Conservation (phyloP, 2,329 filamentous ascomycete genomes). For the Botryotinia calthae region DNA sequence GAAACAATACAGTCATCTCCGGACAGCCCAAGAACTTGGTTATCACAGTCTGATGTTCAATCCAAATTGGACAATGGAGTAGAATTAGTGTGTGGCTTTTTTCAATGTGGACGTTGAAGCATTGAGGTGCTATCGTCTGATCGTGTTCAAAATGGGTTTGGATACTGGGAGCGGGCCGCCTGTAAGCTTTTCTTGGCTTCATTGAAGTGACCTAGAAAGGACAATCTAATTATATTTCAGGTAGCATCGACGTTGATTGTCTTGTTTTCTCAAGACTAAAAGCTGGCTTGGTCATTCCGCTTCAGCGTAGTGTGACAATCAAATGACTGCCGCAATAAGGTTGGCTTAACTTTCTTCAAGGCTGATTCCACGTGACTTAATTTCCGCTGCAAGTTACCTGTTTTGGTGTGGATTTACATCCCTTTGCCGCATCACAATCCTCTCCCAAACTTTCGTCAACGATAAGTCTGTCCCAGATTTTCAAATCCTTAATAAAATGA, state of each 20-base stretch:
- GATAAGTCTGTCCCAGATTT: not conserved
- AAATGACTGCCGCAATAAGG: not conserved
- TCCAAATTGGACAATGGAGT: not conserved
- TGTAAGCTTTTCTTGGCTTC: not conserved
- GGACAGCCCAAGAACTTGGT: not conserved
- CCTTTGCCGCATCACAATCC: not conserved
- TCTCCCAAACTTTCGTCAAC: not conserved
- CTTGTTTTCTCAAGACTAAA: not conserved
- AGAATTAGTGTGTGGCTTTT: not conserved
- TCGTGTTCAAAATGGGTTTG: not conserved
- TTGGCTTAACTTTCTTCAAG: not conserved
- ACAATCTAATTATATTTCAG: not conserved
- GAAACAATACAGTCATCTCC: not conserved
- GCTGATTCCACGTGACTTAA: not conserved
- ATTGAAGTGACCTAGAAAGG: not conserved
- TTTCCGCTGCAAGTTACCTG: not conserved
- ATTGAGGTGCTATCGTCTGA: not conserved
- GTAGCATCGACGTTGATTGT: not conserved
- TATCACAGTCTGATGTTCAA: not conserved
- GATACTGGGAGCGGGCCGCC: not conserved
- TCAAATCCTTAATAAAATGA: not conserved
- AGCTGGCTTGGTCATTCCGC: not conserved
- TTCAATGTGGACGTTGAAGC: not conserved
- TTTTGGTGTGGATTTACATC: not conserved
- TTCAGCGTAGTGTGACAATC: not conserved